A percentile compares a stretch with the other conserved stretches of the same genome.
Evolutionary conservation across 441 rosid genomes (phyloP).

Genomic region (Gossypium lobatum): DNA sequence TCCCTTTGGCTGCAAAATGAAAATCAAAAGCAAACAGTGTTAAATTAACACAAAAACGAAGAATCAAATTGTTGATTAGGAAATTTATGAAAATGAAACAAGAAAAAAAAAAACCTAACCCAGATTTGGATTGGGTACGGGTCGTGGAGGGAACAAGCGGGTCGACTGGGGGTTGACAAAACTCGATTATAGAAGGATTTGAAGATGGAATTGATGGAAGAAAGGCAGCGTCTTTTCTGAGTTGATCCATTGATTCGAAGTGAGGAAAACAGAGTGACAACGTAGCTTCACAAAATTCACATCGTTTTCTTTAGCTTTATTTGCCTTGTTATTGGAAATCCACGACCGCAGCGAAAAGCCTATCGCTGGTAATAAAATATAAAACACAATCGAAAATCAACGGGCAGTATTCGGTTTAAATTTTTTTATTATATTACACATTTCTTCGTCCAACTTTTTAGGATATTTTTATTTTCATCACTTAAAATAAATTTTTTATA

Average conservation of each 20-base stretch:
- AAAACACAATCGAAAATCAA: too few species aligned
- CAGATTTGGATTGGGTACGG: constrained; percentile 22
- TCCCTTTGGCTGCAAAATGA: constrained; percentile 27
- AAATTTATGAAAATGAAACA: background rate
- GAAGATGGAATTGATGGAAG: constrained; percentile 20
- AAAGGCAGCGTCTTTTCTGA: constrained; percentile 15
- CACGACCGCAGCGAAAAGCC: too few species aligned
- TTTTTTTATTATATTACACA: too few species aligned
- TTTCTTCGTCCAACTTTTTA: too few species aligned
- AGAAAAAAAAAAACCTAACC: constrained; percentile 16
- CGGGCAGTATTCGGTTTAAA: too few species aligned
- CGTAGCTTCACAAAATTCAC: too few species aligned
- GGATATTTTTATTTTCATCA: too few species aligned
- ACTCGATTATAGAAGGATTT: constrained; percentile 22
- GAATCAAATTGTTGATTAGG: background rate
- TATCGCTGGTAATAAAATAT: too few species aligned
- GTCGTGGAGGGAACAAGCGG: constrained; percentile 11
- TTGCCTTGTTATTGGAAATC: too few species aligned
- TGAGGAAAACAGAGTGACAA: too few species aligned
- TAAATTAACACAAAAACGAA: background rate
- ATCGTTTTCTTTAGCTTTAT: too few species aligned
- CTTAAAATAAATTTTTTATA: too few species aligned
- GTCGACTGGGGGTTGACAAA: constrained; percentile 23
- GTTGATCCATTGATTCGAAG: constrained; percentile 13
- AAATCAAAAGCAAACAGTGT: background rate